phyloP scores from a whole-genome alignment of 2,329 filamentous ascomycete species.

The Aspergillus sp. region DNA sequence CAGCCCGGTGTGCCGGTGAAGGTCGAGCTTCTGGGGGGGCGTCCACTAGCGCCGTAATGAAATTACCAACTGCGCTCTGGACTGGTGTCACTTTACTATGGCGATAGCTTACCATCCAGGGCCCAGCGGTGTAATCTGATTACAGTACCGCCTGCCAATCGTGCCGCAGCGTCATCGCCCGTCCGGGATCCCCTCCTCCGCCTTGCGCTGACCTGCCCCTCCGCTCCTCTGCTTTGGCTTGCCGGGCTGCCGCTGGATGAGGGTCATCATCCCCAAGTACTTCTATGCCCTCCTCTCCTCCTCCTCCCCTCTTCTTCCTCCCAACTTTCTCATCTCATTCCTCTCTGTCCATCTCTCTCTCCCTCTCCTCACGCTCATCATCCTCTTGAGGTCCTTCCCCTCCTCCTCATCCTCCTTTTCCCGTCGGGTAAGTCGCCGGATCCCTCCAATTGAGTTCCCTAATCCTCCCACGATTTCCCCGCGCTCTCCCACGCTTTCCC shows the following conservation, averaged over 20 bases:
- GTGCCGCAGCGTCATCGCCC: background rate
- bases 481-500: conserved; percentile 18
- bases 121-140: background rate
- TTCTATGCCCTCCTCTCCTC: background rate
- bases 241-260: background rate
- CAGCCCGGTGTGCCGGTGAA: conserved; percentile 21
- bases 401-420: conserved; percentile 1
- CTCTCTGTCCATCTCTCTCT: background rate
- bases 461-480: conserved; percentile 11
- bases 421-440: background rate
- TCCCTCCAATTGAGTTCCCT: conserved; percentile 13
- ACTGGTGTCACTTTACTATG: background rate
- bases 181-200: conserved; percentile 2
- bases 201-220: background rate
- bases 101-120: background rate
- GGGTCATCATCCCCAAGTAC: background rate
- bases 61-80: background rate
- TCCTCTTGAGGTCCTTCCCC: background rate
- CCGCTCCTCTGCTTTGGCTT: background rate
- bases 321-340: background rate
- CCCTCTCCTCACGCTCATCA: background rate
- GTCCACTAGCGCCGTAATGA: background rate
- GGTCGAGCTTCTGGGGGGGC: background rate
- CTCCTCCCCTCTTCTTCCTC: background rate
- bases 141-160: conserved; percentile 2